Percentiles rank a stretch among this genome's conserved stretches.
Evolutionary conservation across 2,329 filamentous ascomycete species (phyloP).

Genomic region (Neofusicoccum parvum): DNA sequence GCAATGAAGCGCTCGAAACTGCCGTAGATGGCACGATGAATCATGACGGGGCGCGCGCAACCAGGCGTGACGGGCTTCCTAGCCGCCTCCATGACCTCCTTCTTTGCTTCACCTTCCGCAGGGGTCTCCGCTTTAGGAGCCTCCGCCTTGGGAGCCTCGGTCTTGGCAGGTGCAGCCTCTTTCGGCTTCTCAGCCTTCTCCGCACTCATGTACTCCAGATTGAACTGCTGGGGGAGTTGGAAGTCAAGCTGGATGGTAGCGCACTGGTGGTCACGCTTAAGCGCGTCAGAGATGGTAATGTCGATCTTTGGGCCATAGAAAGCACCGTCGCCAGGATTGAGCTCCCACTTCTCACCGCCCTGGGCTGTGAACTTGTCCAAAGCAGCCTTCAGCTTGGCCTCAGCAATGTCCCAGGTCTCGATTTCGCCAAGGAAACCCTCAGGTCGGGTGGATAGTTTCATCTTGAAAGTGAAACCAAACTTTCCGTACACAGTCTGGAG

Average conservation of each 20-base stretch:
- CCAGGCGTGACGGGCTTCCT: constrained; percentile 62
- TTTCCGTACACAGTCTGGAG: constrained; percentile 77
- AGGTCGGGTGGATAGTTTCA: constrained; percentile 88
- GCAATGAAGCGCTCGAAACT: constrained; percentile 71
- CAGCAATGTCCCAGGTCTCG: constrained; percentile 86
- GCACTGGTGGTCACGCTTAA: constrained; percentile 83
- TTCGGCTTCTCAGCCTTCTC: constrained; percentile 61
- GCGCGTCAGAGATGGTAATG: constrained; percentile 86
- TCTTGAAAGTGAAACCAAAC: constrained; percentile 86
- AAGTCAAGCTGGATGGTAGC: constrained; percentile 95
- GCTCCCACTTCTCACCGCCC: constrained; percentile 73
- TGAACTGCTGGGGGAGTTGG: constrained; percentile 82
- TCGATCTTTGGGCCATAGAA: constrained; percentile 99
- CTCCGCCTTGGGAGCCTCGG: constrained; percentile 1
- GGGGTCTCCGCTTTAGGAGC: constrained; percentile 15
- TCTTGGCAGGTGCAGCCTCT: constrained; percentile 35
- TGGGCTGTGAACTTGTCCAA: constrained; percentile 62
- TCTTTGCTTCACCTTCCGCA: constrained; percentile 32
- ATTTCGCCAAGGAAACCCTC: constrained; percentile 88
- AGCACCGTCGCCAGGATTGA: constrained; percentile 93
- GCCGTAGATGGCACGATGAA: constrained; percentile 79
- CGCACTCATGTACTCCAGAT: constrained; percentile 80
- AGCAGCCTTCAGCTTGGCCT: constrained; percentile 76
- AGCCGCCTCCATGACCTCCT: constrained; percentile 37
- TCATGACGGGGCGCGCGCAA: constrained; percentile 81